Base-by-base conservation (phyloP, 2,329 filamentous ascomycete genomes). In the Fusarium caatingaense region DNA sequence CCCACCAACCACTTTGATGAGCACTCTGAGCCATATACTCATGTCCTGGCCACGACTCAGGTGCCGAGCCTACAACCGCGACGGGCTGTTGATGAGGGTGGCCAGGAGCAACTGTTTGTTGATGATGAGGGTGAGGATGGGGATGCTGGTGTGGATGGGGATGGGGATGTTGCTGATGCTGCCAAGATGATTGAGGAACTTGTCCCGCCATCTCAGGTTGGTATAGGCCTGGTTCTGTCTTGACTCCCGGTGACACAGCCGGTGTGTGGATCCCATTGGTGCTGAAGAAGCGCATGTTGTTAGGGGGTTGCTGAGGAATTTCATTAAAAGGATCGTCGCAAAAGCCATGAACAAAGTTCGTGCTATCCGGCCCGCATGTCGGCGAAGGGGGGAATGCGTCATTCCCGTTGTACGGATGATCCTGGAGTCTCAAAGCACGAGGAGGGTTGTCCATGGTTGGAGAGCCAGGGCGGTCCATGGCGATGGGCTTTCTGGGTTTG, bases 271-370 rank as follows among this genome's bases (percentile, higher is more conserved):
- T 76, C 41, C 75, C 76, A 49, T 74, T 72, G 27, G 76, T 73
- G 44, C 71, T 74, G 68, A 78, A 80, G 68, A 74, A 80, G 37
- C 73, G 76, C 71, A 76, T 69, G 34, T 72, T 56, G 60, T 65
- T 55, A 34, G 60, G 68, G n/a, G 58, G 70, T n/a, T 75, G 72
- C 16, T 75, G 68, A 7, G 77, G 64, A 28, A 74, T 70, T 41
- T 80, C 80, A 54, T 64, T 69, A 69, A 82, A 82, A 2, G 81
- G 81, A 56, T 82, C 81, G 32, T 82, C 80, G 47, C 75, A 78
- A 60, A 73, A 77, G 23, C 80, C 80, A 47, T 78, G 76, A 21
- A 81, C 74, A 64, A 82, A 82, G 50, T 61, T 73, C 57, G 64
- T 68, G 60, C 65, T 57, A 51, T 72, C 66, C 18, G 74, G 71